A percentile compares a stretch with the other conserved stretches of the same genome.
Evolutionary conservation across 139 green algal genomes (phyloP).

Genomic region (Chlamydomonas sp.): DNA sequence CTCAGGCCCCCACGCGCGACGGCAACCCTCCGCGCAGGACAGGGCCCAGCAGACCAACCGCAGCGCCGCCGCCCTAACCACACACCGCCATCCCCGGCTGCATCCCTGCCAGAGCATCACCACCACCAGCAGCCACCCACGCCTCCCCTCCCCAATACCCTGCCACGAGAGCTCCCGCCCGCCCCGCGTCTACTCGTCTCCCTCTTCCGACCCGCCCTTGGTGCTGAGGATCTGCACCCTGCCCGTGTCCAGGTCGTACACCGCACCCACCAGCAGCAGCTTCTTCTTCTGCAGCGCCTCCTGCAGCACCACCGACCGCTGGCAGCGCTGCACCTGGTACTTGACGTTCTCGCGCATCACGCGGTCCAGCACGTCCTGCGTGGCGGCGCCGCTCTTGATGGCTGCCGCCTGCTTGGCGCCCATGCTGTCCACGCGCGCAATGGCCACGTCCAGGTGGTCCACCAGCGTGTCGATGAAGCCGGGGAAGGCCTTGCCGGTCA

Average conservation of each 20-base stretch:
- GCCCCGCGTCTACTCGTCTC: too few species aligned
- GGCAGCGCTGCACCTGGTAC: constrained; percentile 47
- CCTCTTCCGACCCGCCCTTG: not conserved
- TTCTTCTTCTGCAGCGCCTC: constrained; percentile 30
- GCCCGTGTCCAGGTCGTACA: constrained; percentile 40
- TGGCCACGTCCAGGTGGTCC: constrained; percentile 47
- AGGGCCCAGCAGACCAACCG: too few species aligned
- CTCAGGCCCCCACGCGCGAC: too few species aligned
- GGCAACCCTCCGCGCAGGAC: too few species aligned
- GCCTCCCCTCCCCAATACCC: too few species aligned
- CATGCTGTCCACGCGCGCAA: constrained; percentile 27
- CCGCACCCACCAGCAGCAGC: constrained; percentile 21
- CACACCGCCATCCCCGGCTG: too few species aligned
- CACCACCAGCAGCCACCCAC: too few species aligned
- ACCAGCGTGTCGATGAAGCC: constrained; percentile 52
- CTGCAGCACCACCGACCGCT: constrained; percentile 42
- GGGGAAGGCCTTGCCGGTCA: constrained; percentile 50
- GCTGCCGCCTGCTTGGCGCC: not conserved
- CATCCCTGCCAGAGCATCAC: too few species aligned
- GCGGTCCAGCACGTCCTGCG: constrained; percentile 10
- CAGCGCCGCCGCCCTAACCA: too few species aligned
- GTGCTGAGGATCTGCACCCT: constrained; percentile 13
- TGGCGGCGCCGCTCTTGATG: not conserved
- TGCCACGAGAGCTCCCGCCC: too few species aligned
- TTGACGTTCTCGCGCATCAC: constrained; percentile 49